Conservation (phyloP, 2,329 filamentous ascomycete species). For the Stachybotrys elegans region DNA sequence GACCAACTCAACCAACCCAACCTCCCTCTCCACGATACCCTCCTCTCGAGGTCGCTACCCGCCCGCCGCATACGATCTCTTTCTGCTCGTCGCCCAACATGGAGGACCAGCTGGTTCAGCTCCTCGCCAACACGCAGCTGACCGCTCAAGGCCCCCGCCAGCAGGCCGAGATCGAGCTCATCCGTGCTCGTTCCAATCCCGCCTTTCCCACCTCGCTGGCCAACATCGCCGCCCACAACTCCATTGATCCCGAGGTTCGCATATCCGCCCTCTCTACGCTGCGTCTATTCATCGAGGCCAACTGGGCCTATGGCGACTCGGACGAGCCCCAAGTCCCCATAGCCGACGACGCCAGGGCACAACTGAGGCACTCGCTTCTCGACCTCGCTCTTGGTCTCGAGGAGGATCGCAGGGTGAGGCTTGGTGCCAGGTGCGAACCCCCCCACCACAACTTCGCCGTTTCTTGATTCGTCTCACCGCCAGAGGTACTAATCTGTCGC, state of each 20-base stretch:
- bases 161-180: conserved; percentile 79
- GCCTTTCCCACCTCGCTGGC: conserved; percentile 76
- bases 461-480: neutral
- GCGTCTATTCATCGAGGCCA: conserved; percentile 75
- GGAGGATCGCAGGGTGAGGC: conserved; percentile 80
- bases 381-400: conserved; percentile 70
- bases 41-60: neutral
- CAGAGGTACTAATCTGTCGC: no score
- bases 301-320: conserved; percentile 75
- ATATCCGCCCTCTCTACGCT: conserved; percentile 78
- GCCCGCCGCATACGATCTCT: conserved; percentile 5
- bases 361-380: conserved; percentile 69
- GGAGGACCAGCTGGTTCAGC: conserved; percentile 87
- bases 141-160: conserved; percentile 71
- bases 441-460: no score
- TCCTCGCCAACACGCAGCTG: conserved; percentile 83
- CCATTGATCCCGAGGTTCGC: conserved; percentile 68
- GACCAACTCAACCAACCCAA: no score
- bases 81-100: conserved; percentile 53
- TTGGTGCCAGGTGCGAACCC: conserved; percentile 68
- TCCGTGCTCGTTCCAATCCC: conserved; percentile 61
- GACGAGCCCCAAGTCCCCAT: conserved; percentile 59
- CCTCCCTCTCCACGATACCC: neutral
- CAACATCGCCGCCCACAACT: conserved; percentile 72
- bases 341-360: conserved; percentile 65